These are phyloP conservation scores for Pilobolus umbonatus DNA, from an alignment of 192 early-diverging fungal species.

Conservation along the genomic window DNA sequence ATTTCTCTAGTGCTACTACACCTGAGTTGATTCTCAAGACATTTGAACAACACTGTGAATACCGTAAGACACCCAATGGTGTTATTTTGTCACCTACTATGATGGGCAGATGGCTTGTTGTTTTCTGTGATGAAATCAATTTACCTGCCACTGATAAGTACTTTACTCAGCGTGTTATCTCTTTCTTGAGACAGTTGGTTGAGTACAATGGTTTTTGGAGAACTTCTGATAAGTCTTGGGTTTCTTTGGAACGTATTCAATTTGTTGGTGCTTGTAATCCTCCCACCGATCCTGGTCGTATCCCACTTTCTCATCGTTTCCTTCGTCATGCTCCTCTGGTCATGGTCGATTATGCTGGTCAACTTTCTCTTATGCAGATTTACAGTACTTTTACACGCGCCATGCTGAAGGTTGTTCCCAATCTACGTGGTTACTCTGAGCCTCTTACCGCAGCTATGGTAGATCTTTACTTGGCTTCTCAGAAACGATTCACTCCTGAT, in stretches of 20 bases:
- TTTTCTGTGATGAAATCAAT: conserved; percentile 99
- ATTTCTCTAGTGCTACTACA: conserved; percentile 97
- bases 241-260: conserved; percentile 94
- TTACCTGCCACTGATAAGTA: conserved; percentile 95
- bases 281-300: conserved; percentile 98
- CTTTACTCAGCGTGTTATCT: conserved; percentile 96
- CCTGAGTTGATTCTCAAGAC: conserved; percentile 93
- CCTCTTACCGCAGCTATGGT: conserved; percentile 95
- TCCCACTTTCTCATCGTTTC: conserved; percentile 93
- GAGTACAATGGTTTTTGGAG: conserved; percentile 98
- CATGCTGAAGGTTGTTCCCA: conserved; percentile 89
- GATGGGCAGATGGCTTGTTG: conserved; percentile 90
- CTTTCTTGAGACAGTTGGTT: conserved; percentile 91
- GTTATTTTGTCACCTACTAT: conserved; percentile 77
- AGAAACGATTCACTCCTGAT: conserved; percentile 92
- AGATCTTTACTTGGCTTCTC: conserved; percentile 88
- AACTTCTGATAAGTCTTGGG: conserved; percentile 86
- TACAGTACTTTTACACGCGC: conserved; percentile 92
- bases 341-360: conserved; percentile 98
- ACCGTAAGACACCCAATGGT: conserved; percentile 90
- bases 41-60: conserved; percentile 98
- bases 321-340: conserved; percentile 94
- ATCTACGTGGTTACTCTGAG: conserved; percentile 84
- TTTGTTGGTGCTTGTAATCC: conserved; percentile 99
- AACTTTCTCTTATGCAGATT: conserved; percentile 88